These are phyloP conservation scores for Salvia rosmarinus DNA, from an alignment of 257 asterid species.

Conservation along the genomic window DNA sequence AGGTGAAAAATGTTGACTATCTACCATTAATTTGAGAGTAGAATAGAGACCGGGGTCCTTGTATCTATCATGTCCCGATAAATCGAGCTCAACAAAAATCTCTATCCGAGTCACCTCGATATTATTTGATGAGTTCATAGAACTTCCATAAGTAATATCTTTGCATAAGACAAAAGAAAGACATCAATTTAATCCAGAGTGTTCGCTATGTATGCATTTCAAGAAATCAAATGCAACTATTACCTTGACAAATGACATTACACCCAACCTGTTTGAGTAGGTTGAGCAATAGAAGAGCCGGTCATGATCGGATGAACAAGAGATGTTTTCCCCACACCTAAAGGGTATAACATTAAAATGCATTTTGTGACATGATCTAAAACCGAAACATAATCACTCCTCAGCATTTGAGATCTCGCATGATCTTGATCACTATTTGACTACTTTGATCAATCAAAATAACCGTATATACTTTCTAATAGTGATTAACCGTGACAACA, in stretches of 20 bases:
- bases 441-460: neutral
- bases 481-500: neutral
- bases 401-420: neutral
- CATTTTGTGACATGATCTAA: slow-evolving; percentile 5
- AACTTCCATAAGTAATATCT: slow-evolving; percentile 73
- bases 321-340: slow-evolving; percentile 93
- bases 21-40: slow-evolving; percentile 95
- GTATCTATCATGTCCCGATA: slow-evolving; percentile 93
- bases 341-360: neutral
- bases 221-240: slow-evolving; percentile 17
- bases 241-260: slow-evolving; percentile 78
- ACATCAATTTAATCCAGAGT: slow-evolving; percentile 15
- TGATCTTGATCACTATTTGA: neutral
- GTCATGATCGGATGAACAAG: slow-evolving; percentile 87
- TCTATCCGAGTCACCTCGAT: slow-evolving; percentile 60
- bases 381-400: slow-evolving; percentile 3
- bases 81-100: slow-evolving; percentile 91
- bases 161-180: slow-evolving; percentile 39
- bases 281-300: slow-evolving; percentile 67
- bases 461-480: neutral
- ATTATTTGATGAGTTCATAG: slow-evolving; percentile 76
- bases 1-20: slow-evolving; percentile 6
- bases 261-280: slow-evolving; percentile 95
- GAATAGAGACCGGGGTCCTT: slow-evolving; percentile 83
- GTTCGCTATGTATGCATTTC: slow-evolving; percentile 19